These are phyloP conservation scores for Streptanthus diversifolius DNA, from an alignment of 345 rosid species.

Conservation along the genomic window DNA sequence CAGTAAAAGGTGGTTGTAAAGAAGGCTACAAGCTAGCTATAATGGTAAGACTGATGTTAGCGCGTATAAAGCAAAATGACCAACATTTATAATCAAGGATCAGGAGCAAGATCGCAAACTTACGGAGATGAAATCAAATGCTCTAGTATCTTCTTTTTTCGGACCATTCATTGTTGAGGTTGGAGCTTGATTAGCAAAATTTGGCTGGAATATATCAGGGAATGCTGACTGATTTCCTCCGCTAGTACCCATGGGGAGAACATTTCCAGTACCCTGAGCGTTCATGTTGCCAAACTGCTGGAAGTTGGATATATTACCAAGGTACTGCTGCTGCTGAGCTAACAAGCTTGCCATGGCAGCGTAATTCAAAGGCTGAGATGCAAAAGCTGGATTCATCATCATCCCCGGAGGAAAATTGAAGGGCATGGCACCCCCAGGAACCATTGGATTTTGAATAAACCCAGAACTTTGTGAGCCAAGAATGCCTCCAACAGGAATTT, in stretches of 20 bases:
- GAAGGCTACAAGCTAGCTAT: neutral
- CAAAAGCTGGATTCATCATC: conserved; percentile 61
- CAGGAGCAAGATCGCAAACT: conserved; percentile 35
- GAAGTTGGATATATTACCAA: conserved; percentile 68
- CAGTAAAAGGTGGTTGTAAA: conserved; percentile 2
- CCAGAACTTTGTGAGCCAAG: conserved; percentile 49
- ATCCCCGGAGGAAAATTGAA: conserved; percentile 59
- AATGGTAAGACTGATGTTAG: neutral
- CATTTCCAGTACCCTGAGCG: conserved; percentile 43
- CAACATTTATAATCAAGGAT: neutral
- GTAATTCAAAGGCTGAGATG: conserved; percentile 59
- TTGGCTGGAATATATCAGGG: conserved; percentile 88
- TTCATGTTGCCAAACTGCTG: conserved; percentile 66
- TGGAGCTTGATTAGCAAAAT: conserved; percentile 54
- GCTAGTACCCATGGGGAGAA: conserved; percentile 34
- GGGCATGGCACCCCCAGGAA: conserved; percentile 54
- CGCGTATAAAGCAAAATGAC: neutral
- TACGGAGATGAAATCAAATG: conserved; percentile 95
- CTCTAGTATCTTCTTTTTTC: conserved; percentile 81
- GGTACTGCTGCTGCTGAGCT: conserved; percentile 78
- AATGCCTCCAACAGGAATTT: conserved; percentile 47
- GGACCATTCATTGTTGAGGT: conserved; percentile 51
- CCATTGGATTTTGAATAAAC: conserved; percentile 43
- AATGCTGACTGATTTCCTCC: conserved; percentile 52
- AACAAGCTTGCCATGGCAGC: conserved; percentile 65